Evolutionary conservation across 1,284 basidiomycete species (phyloP).

Genomic region (Tremellales sp.): DNA sequence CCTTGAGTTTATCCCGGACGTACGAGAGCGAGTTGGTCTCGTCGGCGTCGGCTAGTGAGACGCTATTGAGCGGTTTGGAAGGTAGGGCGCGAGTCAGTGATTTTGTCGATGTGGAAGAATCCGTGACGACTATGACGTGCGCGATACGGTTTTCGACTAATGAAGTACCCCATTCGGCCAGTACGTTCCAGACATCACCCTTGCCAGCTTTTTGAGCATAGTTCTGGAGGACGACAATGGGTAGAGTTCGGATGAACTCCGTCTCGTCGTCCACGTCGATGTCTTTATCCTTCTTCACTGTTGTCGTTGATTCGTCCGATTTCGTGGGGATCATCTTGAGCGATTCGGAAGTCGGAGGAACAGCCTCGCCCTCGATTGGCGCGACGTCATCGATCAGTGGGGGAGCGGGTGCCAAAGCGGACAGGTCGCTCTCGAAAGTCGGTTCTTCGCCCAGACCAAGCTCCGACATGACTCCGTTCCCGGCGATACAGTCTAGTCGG

Average conservation of each 20-base stretch:
- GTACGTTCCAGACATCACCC: conserved; percentile 67
- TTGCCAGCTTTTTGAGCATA: conserved; percentile 63
- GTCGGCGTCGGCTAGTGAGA: conserved; percentile 82
- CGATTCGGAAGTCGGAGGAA: conserved; percentile 19
- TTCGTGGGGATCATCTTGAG: conserved; percentile 15
- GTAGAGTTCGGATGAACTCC: conserved; percentile 61
- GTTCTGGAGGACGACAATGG: conserved; percentile 79
- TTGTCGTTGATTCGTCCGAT: background rate
- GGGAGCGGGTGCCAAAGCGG: conserved; percentile 39
- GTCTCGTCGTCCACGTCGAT: conserved; percentile 41
- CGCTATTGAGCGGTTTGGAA: conserved; percentile 73
- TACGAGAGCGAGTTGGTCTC: conserved; percentile 70
- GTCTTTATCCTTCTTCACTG: conserved; percentile 1
- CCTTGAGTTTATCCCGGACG: conserved; percentile 69
- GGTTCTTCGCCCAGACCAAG: conserved; percentile 71
- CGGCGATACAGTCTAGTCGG: conserved; percentile 70
- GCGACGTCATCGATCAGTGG: conserved; percentile 27
- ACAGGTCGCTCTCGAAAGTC: conserved; percentile 50
- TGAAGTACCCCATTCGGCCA: conserved; percentile 81
- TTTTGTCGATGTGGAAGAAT: conserved; percentile 84
- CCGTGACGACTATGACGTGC: conserved; percentile 86
- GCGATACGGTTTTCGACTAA: conserved; percentile 80
- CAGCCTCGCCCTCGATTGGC: conserved; percentile 30
- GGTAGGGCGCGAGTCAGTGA: conserved; percentile 81
- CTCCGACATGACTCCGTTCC: conserved; percentile 77